Percentiles rank a stretch among this genome's conserved stretches.
Conservation (phyloP, 208 protist species). For the Trypanosoma rangeli region DNA sequence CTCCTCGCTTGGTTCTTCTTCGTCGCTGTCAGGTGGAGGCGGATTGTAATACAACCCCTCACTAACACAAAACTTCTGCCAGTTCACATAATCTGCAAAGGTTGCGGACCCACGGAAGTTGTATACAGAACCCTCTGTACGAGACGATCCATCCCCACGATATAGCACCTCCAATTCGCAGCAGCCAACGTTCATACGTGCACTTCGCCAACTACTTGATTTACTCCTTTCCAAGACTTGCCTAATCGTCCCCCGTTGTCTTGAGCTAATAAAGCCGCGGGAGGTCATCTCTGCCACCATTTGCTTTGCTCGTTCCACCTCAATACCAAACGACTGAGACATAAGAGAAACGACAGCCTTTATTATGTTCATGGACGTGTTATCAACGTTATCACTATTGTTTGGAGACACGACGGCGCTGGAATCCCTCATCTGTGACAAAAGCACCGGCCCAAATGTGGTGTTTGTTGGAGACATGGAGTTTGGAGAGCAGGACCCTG, state of each 20-base stretch:
- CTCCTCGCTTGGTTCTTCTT: constrained; percentile 42
- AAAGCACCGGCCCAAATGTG: neutral
- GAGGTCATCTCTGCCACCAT: constrained; percentile 12
- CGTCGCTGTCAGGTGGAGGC: constrained; percentile 52
- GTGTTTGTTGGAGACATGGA: neutral
- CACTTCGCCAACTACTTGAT: constrained; percentile 16
- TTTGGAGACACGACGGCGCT: neutral
- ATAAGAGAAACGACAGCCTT: constrained; percentile 9
- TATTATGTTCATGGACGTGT: neutral
- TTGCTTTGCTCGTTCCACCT: constrained; percentile 19
- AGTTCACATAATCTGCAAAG: constrained; percentile 64
- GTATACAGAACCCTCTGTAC: constrained; percentile 49
- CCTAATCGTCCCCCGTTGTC: neutral
- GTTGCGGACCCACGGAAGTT: constrained; percentile 57
- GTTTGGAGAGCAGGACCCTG: neutral
- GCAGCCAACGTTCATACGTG: constrained; percentile 3
- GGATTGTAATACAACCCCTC: constrained; percentile 61
- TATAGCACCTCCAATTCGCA: constrained; percentile 29
- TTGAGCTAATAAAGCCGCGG: constrained; percentile 15
- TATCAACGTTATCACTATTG: neutral
- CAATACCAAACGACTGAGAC: constrained; percentile 12
- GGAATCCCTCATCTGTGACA: neutral
- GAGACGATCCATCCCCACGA: constrained; percentile 29
- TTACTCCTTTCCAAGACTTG: constrained; percentile 5
- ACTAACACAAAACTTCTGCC: constrained; percentile 34